phyloP scores from a whole-genome alignment of 352 stramenopile species.

The Phytophthora pistaciae region DNA sequence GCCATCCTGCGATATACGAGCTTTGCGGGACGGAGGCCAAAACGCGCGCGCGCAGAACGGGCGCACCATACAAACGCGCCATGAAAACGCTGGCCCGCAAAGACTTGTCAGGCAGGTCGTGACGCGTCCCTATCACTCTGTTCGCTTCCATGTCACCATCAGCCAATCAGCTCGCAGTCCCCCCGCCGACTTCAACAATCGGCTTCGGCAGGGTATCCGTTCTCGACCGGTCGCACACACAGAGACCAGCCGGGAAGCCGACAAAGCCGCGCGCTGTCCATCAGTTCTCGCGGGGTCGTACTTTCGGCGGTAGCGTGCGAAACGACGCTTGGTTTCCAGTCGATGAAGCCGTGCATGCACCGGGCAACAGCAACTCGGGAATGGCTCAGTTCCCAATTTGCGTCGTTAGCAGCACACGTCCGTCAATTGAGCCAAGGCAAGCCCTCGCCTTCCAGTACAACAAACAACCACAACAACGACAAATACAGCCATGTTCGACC shows the following conservation, averaged over 20 bases:
- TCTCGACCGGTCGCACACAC: background rate
- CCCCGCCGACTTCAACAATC: slow-evolving; percentile 25
- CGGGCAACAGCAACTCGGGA: background rate
- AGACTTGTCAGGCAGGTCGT: slow-evolving; percentile 4
- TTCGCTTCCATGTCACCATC: slow-evolving; percentile 18
- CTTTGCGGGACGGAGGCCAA: background rate
- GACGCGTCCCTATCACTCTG: slow-evolving; percentile 40
- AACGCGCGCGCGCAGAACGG: background rate
- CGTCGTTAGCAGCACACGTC: slow-evolving; percentile 26
- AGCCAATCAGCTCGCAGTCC: slow-evolving; percentile 36
- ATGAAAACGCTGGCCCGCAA: background rate
- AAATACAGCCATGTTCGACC: slow-evolving; percentile 61
- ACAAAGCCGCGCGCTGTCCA: background rate
- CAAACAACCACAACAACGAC: background rate
- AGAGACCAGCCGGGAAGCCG: background rate
- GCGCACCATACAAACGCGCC: background rate
- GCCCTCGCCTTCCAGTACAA: background rate
- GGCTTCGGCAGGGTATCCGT: slow-evolving; percentile 5
- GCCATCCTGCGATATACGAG: background rate
- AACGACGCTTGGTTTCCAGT: slow-evolving; percentile 12
- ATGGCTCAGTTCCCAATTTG: slow-evolving; percentile 54
- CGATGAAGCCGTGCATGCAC: background rate
- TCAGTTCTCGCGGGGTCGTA: slow-evolving; percentile 12
- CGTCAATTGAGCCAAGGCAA: slow-evolving; percentile 16
- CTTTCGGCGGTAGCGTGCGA: slow-evolving; percentile 17